Conservation (phyloP, 2,329 filamentous ascomycete species). For the Pezicula rhizophila region DNA sequence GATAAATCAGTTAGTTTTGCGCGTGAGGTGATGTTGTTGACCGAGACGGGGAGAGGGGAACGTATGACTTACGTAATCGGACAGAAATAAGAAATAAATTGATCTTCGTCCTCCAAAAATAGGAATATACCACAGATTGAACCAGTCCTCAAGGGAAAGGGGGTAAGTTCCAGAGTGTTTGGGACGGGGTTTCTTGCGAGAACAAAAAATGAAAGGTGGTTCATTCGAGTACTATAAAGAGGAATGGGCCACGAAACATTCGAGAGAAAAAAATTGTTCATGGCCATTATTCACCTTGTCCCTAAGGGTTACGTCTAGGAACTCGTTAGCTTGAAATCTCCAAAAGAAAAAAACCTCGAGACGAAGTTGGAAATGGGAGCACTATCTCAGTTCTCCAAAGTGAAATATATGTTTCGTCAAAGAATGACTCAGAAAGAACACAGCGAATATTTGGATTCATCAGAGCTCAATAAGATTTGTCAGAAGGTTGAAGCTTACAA, state of each 20-base stretch:
- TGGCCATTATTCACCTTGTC: not conserved
- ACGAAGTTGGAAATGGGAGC: constrained; percentile 5
- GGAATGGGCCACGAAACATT: too few relatives aligned
- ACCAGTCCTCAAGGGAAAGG: constrained; percentile 33
- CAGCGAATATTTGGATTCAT: constrained; percentile 30
- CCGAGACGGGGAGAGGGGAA: too few relatives aligned
- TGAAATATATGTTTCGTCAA: constrained; percentile 31
- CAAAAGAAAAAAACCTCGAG: not conserved
- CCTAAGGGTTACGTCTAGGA: not conserved
- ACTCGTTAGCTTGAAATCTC: not conserved
- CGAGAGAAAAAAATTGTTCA: not conserved
- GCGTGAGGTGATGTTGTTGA: too few relatives aligned
- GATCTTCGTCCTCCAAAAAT: constrained; percentile 76
- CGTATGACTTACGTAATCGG: too few relatives aligned
- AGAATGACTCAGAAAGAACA: constrained; percentile 27
- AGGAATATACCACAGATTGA: constrained; percentile 61
- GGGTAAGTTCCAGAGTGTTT: constrained; percentile 74
- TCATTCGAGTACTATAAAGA: too few relatives aligned
- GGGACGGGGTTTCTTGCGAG: constrained; percentile 46
- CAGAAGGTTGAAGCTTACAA: constrained; percentile 7
- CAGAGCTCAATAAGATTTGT: constrained; percentile 18
- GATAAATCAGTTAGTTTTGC: constrained; percentile 14
- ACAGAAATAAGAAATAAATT: constrained; percentile 23
- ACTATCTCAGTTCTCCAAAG: constrained; percentile 32
- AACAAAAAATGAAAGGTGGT: not conserved